Base-by-base conservation (phyloP, 148 eudicot species). In the Fagopyrum esculentum region DNA sequence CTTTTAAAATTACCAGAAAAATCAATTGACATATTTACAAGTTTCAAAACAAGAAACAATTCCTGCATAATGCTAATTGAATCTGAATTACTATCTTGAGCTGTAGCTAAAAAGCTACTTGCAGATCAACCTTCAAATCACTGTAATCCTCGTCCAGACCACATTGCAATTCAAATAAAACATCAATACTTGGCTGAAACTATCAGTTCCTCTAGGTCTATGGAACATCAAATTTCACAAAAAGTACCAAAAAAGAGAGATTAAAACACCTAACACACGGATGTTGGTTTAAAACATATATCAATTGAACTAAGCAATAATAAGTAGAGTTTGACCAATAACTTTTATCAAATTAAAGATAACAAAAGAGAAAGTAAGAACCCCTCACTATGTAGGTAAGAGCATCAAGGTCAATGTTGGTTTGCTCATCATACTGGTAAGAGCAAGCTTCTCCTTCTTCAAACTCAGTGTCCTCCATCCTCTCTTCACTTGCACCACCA, bases 371-470 rank as follows among this genome's bases (percentile, higher is more conserved):
- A 44, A 45, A 60, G 51, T 4, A 72, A 45, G 73, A 74, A 75
- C 55, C 7, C 52, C 93, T 88, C 85, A 94, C 98, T 69, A 94
- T 74, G 81, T 94, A 94, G 70, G 98, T 91, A 44, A 92, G 93
- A 81, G 87, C 78, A 88, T 94, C 98, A 82, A 91, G 97, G 87
- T 94, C 98, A 87, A 90, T 81, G 82, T 79, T 77, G 49, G 87
- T 78, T 79, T 90, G 87, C 70, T 79, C 90, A 73, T 74, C 81
- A 56, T 56, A 56, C 30, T 76, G 80, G 73, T 82, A 85, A 73
- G 83, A 82, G 55, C 77, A 87, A 79, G 97, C 93, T 82, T 91
- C 97, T 43, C 93, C 98, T 84, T 89, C 93, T 84, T 95, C 97
- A 73, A 92, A 84, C 77, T 92, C 96, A 81, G 81, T 69, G 26